A percentile compares a stretch with the other conserved stretches of the same genome.
phyloP scores from a whole-genome alignment of 345 rosid genomes.

The Brassica rapa region DNA sequence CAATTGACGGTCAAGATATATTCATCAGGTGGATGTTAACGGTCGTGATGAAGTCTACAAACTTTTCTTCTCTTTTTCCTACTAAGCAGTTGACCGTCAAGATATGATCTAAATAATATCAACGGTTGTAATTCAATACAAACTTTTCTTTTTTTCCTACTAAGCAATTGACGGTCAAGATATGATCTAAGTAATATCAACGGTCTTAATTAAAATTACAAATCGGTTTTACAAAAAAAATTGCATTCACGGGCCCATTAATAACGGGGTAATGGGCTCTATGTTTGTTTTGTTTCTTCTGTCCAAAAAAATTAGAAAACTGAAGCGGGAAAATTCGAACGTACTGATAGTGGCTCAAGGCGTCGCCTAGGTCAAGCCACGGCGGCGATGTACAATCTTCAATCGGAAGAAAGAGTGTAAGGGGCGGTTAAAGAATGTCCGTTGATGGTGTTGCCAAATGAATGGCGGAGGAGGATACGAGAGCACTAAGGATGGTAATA shows the following conservation, averaged over 20 bases:
- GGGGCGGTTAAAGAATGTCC: constrained; percentile 62
- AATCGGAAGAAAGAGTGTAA: constrained; percentile 58
- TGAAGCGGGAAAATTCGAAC: constrained; percentile 65
- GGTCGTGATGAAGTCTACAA: neutral
- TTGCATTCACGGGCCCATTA: neutral
- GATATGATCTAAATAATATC: neutral
- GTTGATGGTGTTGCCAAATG: constrained; percentile 72
- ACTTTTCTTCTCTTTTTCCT: neutral
- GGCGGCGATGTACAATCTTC: constrained; percentile 65
- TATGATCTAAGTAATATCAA: neutral
- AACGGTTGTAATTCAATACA: too few relatives aligned
- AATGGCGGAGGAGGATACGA: constrained; percentile 59
- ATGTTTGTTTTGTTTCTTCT: neutral
- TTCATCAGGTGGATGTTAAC: neutral
- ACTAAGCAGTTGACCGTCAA: neutral
- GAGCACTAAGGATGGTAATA: constrained; percentile 66
- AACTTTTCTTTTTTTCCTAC: neutral
- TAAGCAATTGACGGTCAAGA: neutral
- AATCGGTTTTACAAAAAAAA: neutral
- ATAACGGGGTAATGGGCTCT: neutral
- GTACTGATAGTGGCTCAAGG: constrained; percentile 63
- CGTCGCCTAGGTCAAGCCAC: constrained; percentile 67
- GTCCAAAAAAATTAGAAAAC: constrained; percentile 51
- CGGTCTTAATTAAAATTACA: too few relatives aligned
- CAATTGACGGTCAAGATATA: constrained; percentile 1